phyloP scores from a whole-genome alignment of 805 yeast genomes.

The Candida patagonica region DNA sequence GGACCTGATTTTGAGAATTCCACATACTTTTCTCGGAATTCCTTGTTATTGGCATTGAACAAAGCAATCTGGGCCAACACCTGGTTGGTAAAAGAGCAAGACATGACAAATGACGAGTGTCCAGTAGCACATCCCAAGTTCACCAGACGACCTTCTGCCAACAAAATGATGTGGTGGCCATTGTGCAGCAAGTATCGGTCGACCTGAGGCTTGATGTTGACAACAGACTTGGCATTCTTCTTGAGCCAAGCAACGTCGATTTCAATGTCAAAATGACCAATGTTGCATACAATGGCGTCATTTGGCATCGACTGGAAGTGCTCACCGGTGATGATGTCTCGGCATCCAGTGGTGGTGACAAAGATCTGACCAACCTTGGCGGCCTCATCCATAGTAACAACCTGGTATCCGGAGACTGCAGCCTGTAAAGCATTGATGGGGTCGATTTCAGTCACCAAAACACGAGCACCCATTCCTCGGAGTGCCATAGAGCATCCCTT shows the following conservation, averaged over 20 bases:
- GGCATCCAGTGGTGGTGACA: constrained; percentile 98
- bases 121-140: constrained; percentile 99
- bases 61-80: constrained; percentile 97
- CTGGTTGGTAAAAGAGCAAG: constrained; percentile 99
- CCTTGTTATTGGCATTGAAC: constrained; percentile 77
- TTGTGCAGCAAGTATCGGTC: constrained; percentile 86
- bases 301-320: constrained; percentile 94
- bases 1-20: constrained; percentile 92
- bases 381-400: constrained; percentile 89
- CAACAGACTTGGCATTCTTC: constrained; percentile 85
- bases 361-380: constrained; percentile 90
- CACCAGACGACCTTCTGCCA: constrained; percentile 98
- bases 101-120: constrained; percentile 98
- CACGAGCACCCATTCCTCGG: constrained; percentile 99
- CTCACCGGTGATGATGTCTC: constrained; percentile 87
- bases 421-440: constrained; percentile 99
- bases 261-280: constrained; percentile 98
- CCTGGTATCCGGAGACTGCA: constrained; percentile 98
- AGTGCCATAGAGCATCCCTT: constrained; percentile 99
- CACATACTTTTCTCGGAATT: constrained; percentile 68
- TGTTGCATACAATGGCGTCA: constrained; percentile 99
- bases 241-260: constrained; percentile 99
- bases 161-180: constrained; percentile 90
- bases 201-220: constrained; percentile 98
- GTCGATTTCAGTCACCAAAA: constrained; percentile 92